Percentiles rank a stretch among this genome's conserved stretches.
These are phyloP conservation scores for Baorangia bicolor DNA, from an alignment of 768 basidiomycete species.

Conservation along the genomic window DNA sequence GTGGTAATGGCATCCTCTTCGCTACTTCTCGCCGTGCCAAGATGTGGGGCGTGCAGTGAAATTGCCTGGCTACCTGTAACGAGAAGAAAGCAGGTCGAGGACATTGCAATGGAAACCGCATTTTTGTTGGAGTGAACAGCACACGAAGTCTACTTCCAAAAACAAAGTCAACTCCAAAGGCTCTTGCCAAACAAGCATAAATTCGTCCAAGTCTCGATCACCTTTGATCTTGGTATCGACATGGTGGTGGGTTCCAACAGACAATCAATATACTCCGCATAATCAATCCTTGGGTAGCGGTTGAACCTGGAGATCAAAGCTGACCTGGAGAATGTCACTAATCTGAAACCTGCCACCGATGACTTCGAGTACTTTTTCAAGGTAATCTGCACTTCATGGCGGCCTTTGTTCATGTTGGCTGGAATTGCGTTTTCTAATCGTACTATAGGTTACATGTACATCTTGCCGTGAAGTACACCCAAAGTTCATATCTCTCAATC, in stretches of 20 bases:
- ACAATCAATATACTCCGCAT: background rate
- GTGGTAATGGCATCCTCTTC: slow-evolving; percentile 38
- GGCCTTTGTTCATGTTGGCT: background rate
- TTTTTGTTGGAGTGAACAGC: slow-evolving; percentile 4
- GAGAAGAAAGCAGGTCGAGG: slow-evolving; percentile 10
- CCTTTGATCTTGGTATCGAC: background rate
- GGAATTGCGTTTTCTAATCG: background rate
- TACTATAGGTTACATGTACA: slow-evolving; percentile 73
- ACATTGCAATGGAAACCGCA: slow-evolving; percentile 22
- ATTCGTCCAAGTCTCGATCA: slow-evolving; percentile 9
- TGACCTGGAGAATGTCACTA: slow-evolving; percentile 76
- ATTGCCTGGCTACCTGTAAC: slow-evolving; percentile 14
- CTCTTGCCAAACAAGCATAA: slow-evolving; percentile 27
- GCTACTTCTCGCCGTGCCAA: slow-evolving; percentile 16
- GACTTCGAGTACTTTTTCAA: slow-evolving; percentile 82
- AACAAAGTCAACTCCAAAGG: background rate
- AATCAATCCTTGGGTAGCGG: slow-evolving; percentile 36
- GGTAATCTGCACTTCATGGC: slow-evolving; percentile 36
- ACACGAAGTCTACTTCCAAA: background rate
- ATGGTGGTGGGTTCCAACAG: slow-evolving; percentile 52
- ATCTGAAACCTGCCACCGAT: slow-evolving; percentile 59
- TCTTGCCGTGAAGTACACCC: slow-evolving; percentile 78
- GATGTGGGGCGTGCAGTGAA: slow-evolving; percentile 26
- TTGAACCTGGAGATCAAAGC: slow-evolving; percentile 72
- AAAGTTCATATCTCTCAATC: slow-evolving; percentile 71